Percentiles rank a stretch among this genome's conserved stretches.
Conservation (phyloP, 495 filamentous ascomycete species). For the Chaetomium cochliodes region DNA sequence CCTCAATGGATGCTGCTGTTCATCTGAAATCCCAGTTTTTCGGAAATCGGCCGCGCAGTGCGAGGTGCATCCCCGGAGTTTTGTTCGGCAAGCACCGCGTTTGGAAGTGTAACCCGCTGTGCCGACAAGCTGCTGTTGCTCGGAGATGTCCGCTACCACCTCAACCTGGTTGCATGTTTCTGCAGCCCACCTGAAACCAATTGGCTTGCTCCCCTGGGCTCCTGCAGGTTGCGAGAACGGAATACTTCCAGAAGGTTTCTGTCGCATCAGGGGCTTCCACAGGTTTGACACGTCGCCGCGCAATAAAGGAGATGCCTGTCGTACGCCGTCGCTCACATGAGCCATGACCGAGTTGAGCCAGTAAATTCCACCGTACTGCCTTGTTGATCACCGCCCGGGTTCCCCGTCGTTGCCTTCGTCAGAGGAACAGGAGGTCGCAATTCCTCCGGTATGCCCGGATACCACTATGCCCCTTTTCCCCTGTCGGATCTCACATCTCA, state of each 20-base stretch:
- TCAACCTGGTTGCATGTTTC: not conserved
- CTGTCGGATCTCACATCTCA: no score
- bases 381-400: no score
- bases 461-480: not conserved
- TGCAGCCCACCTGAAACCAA: constrained; percentile 8
- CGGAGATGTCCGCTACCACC: constrained; percentile 13
- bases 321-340: not conserved
- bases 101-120: not conserved
- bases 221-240: not conserved
- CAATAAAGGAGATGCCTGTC: constrained; percentile 11
- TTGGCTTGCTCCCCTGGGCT: not conserved
- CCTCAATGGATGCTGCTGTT: not conserved
- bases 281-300: not conserved
- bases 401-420: not conserved
- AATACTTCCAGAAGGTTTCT: constrained; percentile 16
- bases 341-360: no score
- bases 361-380: no score
- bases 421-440: not conserved
- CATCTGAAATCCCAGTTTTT: not conserved
- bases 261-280: not conserved
- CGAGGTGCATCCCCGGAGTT: not conserved
- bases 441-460: not conserved
- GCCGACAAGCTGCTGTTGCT: not conserved
- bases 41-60: not conserved
- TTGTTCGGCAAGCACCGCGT: not conserved